A percentile compares a stretch with the other conserved stretches of the same genome.
These are phyloP conservation scores for Poterioochromonas sp. DNA, from an alignment of 352 stramenopile species.

Conservation along the genomic window DNA sequence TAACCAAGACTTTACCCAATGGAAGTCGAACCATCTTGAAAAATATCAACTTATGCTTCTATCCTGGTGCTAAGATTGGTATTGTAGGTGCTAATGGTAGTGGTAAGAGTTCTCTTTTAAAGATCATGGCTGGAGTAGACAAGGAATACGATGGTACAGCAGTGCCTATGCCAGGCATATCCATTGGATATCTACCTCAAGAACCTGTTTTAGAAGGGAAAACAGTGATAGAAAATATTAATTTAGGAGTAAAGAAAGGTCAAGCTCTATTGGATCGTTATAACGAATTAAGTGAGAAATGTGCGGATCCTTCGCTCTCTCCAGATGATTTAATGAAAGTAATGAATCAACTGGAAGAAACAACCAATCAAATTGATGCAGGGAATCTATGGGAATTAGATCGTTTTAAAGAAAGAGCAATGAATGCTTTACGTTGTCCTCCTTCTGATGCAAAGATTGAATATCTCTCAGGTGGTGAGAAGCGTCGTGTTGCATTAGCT, in stretches of 20 bases:
- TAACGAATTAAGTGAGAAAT: slow-evolving; percentile 2
- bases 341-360: slow-evolving; percentile 60
- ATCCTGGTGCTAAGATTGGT: slow-evolving; percentile 59
- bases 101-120: slow-evolving; percentile 59
- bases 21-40: slow-evolving; percentile 48
- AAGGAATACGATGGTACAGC: slow-evolving; percentile 62
- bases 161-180: slow-evolving; percentile 54
- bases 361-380: slow-evolving; percentile 42
- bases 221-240: slow-evolving; percentile 64
- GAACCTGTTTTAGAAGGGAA: slow-evolving; percentile 58
- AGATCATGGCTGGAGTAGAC: slow-evolving; percentile 72
- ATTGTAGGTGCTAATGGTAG: slow-evolving; percentile 65
- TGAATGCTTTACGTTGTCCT: slow-evolving; percentile 60
- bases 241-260: slow-evolving; percentile 55
- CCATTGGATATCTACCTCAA: slow-evolving; percentile 64
- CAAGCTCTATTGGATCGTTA: slow-evolving; percentile 60
- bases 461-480: slow-evolving; percentile 61
- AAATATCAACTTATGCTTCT: slow-evolving; percentile 52
- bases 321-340: slow-evolving; percentile 54
- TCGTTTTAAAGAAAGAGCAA: slow-evolving; percentile 52
- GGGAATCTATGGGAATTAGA: slow-evolving; percentile 38
- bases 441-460: slow-evolving; percentile 53
- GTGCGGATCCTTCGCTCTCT: slow-evolving; percentile 13
- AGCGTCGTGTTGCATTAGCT: slow-evolving; percentile 58
- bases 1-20: slow-evolving; percentile 32